Evolutionary conservation across 768 basidiomycete genomes (phyloP), one percentile per base, ranked within the genome.

Genomic region (Termitomyces eurrhizus): DNA sequence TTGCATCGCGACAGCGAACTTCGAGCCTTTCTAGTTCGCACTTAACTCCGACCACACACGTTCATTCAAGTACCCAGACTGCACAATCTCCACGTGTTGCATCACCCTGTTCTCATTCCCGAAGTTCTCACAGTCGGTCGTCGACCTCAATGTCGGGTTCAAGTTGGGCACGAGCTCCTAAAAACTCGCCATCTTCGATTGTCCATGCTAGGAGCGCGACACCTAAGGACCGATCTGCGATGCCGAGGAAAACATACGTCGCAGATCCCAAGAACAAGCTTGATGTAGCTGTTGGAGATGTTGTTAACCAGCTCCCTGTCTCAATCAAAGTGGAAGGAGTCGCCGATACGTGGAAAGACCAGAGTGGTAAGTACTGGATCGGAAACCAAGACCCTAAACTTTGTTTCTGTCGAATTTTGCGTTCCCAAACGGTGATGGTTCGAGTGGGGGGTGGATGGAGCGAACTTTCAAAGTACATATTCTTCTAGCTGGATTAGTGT

Each of bases 311-410:
- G 64, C 83, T 98, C 21, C 87, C 90, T 18, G 88, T 94, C 29
- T 85, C 88, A 58, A 92, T 93, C 73, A 92, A 88, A 61, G 77
- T 94, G 36, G 87, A 92, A 72, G 85, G 90, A 14, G 88, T 91
- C 7, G 82, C 84, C 7, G 90, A 92, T 54, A 89, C 87, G 7
- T 96, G 93, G 93, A 87, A 87, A 70, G 94, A 95, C 70, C 87
- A 92, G 73, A 94, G 93, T 62, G 94, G 94, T 21, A 94, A 95
- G 69, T 95, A 95, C 69, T 96, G 93, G 94, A 97, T 96, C 65
- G 95, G 95, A 14, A 88, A 93, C 65, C 86, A 92, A 65, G 92
- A 95, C 55, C 85, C 93, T 7, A 93, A 87, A 72, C 77, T 96
- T 36, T 95, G 93, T 72, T 96, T 94, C 72, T 94, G 93, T 72